Percentiles rank a stretch among this genome's conserved stretches.
Conservation (phyloP, 306 rosid genomes). For the Pueraria montana region DNA sequence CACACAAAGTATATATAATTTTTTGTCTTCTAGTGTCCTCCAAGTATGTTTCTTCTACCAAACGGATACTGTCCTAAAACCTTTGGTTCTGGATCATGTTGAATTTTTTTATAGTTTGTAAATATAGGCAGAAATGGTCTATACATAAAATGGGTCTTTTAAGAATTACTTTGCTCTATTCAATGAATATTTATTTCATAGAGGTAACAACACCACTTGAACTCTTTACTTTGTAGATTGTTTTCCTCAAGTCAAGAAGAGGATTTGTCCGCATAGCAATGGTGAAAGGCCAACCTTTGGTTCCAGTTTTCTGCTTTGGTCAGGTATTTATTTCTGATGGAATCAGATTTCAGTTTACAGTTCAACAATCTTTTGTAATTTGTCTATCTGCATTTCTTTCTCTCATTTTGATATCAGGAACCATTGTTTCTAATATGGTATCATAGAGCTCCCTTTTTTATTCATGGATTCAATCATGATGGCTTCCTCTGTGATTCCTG, state of each 20-base stretch:
- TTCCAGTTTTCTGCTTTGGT: conserved; percentile 95
- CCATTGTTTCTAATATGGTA: not conserved
- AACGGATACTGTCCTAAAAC: not conserved
- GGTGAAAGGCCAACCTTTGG: conserved; percentile 83
- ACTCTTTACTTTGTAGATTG: conserved; percentile 59
- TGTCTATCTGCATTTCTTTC: not conserved
- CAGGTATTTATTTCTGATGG: conserved; percentile 64
- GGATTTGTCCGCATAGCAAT: conserved; percentile 93
- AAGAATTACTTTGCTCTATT: conserved; percentile 33
- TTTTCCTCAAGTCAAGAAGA: conserved; percentile 77
- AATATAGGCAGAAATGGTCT: conserved; percentile 28
- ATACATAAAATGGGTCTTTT: conserved; percentile 41
- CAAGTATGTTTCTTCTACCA: conserved; percentile 15
- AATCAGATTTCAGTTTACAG: not conserved
- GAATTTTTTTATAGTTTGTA: conserved; percentile 26
- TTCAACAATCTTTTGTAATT: not conserved
- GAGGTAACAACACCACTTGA: conserved; percentile 7
- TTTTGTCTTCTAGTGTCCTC: conserved; percentile 17
- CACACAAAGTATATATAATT: conserved; percentile 7
- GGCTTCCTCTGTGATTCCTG: not conserved
- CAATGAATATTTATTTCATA: conserved; percentile 17
- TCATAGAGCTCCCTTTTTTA: not conserved
- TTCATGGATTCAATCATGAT: not conserved
- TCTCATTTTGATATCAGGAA: not conserved
- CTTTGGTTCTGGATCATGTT: conserved; percentile 17